Percentiles rank a stretch among this genome's conserved stretches.
phyloP scores from a whole-genome alignment of 768 basidiomycete genomes.

The Guyanaporus albipodus region DNA sequence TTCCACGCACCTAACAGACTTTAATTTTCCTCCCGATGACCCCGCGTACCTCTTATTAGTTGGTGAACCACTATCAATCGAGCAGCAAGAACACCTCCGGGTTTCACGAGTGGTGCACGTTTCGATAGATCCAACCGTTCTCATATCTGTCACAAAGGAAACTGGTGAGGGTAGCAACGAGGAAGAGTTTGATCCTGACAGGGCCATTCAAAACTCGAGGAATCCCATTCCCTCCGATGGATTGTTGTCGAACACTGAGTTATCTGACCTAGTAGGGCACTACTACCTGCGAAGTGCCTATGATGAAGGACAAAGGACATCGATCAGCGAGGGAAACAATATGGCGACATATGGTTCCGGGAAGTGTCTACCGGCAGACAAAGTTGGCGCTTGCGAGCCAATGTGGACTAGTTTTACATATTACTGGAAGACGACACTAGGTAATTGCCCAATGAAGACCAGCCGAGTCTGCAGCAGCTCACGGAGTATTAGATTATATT shows the following conservation, averaged over 20 bases:
- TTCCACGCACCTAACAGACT: slow-evolving; percentile 49
- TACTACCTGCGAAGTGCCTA: slow-evolving; percentile 67
- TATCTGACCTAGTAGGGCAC: slow-evolving; percentile 41
- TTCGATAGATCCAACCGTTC: slow-evolving; percentile 61
- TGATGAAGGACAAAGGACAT: slow-evolving; percentile 44
- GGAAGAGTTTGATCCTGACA: slow-evolving; percentile 53
- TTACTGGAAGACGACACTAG: slow-evolving; percentile 79
- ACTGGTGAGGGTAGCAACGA: slow-evolving; percentile 39
- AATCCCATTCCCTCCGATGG: slow-evolving; percentile 58
- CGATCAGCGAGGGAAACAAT: slow-evolving; percentile 10
- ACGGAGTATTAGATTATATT: slow-evolving; percentile 69
- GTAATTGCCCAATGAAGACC: slow-evolving; percentile 35
- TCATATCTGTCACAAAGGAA: slow-evolving; percentile 22
- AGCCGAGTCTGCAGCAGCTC: slow-evolving; percentile 2
- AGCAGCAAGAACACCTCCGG: slow-evolving; percentile 50
- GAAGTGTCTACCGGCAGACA: slow-evolving; percentile 33
- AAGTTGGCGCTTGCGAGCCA: slow-evolving; percentile 66
- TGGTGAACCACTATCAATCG: slow-evolving; percentile 50
- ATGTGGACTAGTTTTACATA: slow-evolving; percentile 88
- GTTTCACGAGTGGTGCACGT: slow-evolving; percentile 70
- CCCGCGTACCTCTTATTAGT: slow-evolving; percentile 76
- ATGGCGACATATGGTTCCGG: slow-evolving; percentile 51
- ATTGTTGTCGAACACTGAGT: slow-evolving; percentile 56
- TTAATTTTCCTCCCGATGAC: slow-evolving; percentile 85
- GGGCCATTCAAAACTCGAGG: slow-evolving; percentile 72